These are phyloP conservation scores for Spathaspora girioi DNA, from an alignment of 805 yeast species.

Conservation along the genomic window DNA sequence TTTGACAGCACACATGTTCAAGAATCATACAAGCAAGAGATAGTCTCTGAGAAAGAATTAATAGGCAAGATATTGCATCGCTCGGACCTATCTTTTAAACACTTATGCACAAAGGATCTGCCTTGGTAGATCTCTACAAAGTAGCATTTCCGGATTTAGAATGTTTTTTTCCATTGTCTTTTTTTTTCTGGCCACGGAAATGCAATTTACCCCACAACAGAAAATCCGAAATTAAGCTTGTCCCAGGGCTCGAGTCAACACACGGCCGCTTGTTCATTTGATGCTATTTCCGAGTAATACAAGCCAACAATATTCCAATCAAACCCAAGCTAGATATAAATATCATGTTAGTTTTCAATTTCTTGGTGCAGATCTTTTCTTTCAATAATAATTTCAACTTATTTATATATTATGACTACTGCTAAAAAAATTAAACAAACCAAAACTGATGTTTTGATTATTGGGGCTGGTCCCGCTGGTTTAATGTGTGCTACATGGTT, in stretches of 20 bases:
- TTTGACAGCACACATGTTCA: too few species aligned
- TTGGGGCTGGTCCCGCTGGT: conserved; percentile 39
- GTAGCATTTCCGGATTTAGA: not conserved
- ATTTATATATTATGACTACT: conserved; percentile 5
- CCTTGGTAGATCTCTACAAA: too few species aligned
- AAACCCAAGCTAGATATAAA: not conserved
- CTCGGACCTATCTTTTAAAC: too few species aligned
- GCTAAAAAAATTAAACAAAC: conserved; percentile 8
- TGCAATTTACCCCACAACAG: not conserved
- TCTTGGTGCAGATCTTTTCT: not conserved
- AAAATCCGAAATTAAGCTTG: not conserved
- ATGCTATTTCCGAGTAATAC: not conserved
- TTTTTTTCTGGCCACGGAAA: not conserved
- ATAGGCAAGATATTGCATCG: not conserved
- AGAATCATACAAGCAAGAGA: too few species aligned
- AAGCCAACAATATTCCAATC: too few species aligned
- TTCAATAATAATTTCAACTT: not conserved
- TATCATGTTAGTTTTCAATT: not conserved
- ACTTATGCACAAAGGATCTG: too few species aligned
- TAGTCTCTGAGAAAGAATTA: too few species aligned
- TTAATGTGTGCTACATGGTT: conserved; percentile 28
- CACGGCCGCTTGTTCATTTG: not conserved
- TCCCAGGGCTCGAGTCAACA: not conserved
- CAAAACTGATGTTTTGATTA: conserved; percentile 26
- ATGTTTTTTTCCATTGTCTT: not conserved